Evolutionary conservation across 345 rosid species (phyloP), one percentile per base, ranked within the genome.

Genomic region (Eucalyptus erythrocorys): DNA sequence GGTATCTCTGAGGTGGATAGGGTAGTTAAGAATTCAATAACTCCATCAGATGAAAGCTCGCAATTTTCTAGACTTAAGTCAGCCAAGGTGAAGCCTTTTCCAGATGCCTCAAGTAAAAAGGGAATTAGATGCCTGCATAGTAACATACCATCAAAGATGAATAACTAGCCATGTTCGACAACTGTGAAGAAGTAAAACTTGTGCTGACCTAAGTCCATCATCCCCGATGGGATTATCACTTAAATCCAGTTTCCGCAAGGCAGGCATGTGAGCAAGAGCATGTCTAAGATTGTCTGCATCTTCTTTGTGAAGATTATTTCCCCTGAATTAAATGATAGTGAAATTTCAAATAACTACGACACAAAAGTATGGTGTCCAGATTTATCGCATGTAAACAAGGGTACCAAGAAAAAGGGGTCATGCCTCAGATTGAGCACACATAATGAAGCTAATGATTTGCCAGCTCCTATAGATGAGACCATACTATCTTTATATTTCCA

Each of bases 211-310:
- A 89, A 96, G 91, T 85, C 98, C 99, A 87, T 91, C 91, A 91
- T 96, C 97, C 91, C 89, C 93, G 87, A 97, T 94, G 87, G 97
- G 95, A 91, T 97, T 97, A 82, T 96, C 98, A 86, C 99, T 93
- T 86, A 97, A 82, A 94, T 97, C 96, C 87, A 97, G 93, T 90
- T 89, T 88, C 93, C 92, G 95, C 95, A 97, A 93, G 92, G 91
- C 91, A 21, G 98, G 98, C 95, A 98, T 94, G 81, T 87, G 91
- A 89, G 89, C 85, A 85, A 95, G 91, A 45, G 94, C 96, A 89
- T 88, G 89, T 84, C 93, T 91, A 88, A 97, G 98, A 91, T 91
- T 93, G 88, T 89, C 92, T 88, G 92, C 90, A 87, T 98, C 98
- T 87, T 92, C 95, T 93, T 91, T 94, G 88, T 45, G 86, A 55